A percentile compares a stretch with the other conserved stretches of the same genome.
These are phyloP conservation scores for Ogataea henricii DNA, from an alignment of 805 yeast genomes.

Conservation along the genomic window DNA sequence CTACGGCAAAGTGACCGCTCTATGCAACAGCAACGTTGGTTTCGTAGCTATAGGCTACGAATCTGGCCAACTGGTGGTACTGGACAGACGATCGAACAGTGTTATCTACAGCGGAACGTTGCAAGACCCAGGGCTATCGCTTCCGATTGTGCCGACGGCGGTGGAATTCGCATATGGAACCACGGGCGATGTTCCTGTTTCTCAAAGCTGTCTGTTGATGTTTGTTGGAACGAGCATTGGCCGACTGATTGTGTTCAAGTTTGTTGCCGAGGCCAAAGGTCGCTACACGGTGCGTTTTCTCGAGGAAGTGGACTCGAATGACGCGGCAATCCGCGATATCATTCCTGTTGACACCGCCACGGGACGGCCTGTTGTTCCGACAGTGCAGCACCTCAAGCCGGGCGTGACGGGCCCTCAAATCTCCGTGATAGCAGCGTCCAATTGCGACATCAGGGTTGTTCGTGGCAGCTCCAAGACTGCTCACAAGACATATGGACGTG, in stretches of 20 bases:
- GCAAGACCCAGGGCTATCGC: slow-evolving; percentile 30
- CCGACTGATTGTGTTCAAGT: slow-evolving; percentile 61
- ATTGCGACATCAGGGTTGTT: slow-evolving; percentile 61
- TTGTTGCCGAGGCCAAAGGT: slow-evolving; percentile 64
- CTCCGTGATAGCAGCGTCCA: slow-evolving; percentile 54
- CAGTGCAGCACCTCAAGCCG: slow-evolving; percentile 50
- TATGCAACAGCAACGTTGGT: slow-evolving; percentile 74
- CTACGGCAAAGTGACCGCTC: slow-evolving; percentile 54
- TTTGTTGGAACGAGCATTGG: slow-evolving; percentile 79
- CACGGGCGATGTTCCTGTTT: slow-evolving; percentile 49
- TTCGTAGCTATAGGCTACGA: slow-evolving; percentile 80
- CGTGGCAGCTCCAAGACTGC: slow-evolving; percentile 63
- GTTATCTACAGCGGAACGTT: slow-evolving; percentile 44
- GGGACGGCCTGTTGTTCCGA: slow-evolving; percentile 70
- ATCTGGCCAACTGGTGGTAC: slow-evolving; percentile 70
- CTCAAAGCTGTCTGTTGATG: slow-evolving; percentile 64
- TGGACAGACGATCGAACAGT: slow-evolving; percentile 74
- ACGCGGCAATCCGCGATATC: slow-evolving; percentile 53
- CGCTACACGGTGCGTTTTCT: slow-evolving; percentile 57
- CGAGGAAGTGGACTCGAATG: slow-evolving; percentile 50
- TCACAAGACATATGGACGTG: slow-evolving; percentile 61
- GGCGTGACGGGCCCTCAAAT: slow-evolving; percentile 61
- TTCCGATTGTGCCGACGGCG: slow-evolving; percentile 47
- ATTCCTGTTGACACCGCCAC: slow-evolving; percentile 57
- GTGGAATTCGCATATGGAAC: slow-evolving; percentile 76